phyloP scores from a whole-genome alignment of 768 basidiomycete species.

The Phlebiopsis gigantea region DNA sequence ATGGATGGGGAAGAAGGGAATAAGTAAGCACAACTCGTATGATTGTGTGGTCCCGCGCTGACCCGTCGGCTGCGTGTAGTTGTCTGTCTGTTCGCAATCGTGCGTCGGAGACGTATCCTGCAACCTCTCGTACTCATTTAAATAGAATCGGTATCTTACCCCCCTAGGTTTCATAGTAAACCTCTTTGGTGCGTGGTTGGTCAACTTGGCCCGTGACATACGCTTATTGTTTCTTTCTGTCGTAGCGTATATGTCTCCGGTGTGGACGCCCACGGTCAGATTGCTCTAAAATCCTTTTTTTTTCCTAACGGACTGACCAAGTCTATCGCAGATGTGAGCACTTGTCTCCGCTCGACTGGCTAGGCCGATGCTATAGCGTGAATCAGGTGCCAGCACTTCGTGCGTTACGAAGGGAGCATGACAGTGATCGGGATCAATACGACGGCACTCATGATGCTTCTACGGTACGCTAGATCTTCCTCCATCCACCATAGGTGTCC shows the following conservation, averaged over 20 bases:
- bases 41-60: neutral
- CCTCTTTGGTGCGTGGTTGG: constrained; percentile 25
- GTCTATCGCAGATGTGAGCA: neutral
- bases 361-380: neutral
- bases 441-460: constrained; percentile 54
- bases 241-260: constrained; percentile 20
- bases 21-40: constrained; percentile 29
- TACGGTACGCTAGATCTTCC: constrained; percentile 38
- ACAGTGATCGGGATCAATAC: constrained; percentile 48
- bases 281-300: no score
- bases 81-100: constrained; percentile 32
- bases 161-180: constrained; percentile 60
- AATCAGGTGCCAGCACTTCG: constrained; percentile 25
- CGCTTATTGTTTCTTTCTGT: neutral
- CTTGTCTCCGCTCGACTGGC: neutral
- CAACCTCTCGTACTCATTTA: neutral
- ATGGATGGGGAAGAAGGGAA: constrained; percentile 45
- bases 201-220: neutral
- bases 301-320: no score
- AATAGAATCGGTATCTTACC: constrained; percentile 59
- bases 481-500: neutral
- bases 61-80: constrained; percentile 17
- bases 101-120: constrained; percentile 14
- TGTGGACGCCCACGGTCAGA: neutral
- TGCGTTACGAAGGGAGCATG: constrained; percentile 34